Conservation (phyloP, 1,284 basidiomycete species). For the Phellopilus nigrolimitatus region DNA sequence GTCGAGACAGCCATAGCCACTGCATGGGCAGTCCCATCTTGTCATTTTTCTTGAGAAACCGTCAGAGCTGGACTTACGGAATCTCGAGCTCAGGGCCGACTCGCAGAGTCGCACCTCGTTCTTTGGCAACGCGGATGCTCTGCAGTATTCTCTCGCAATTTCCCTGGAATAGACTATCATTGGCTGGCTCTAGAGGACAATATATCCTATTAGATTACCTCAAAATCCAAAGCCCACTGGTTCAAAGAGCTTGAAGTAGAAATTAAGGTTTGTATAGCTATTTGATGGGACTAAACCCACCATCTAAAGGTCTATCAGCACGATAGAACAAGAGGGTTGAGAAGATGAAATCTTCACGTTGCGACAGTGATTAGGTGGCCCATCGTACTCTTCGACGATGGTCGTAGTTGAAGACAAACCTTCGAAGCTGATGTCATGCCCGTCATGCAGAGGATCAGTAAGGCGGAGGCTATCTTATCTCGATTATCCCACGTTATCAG, state of each 20-base stretch:
- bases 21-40: slow-evolving; percentile 33
- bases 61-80: slow-evolving; percentile 51
- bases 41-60: too few species aligned
- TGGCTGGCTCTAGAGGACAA: background rate
- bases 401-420: background rate
- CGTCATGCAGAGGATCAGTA: background rate
- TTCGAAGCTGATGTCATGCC: background rate
- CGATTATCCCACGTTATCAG: background rate
- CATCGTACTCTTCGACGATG: too few species aligned
- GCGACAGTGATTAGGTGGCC: slow-evolving; percentile 80
- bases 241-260: slow-evolving; percentile 72
- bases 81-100: slow-evolving; percentile 99
- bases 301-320: slow-evolving; percentile 32
- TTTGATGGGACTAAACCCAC: slow-evolving; percentile 28
- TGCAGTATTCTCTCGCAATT: slow-evolving; percentile 88
- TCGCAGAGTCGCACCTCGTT: slow-evolving; percentile 83
- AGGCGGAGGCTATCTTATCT: background rate
- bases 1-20: slow-evolving; percentile 92
- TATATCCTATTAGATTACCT: slow-evolving; percentile 41
- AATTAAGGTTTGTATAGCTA: background rate
- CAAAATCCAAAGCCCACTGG: slow-evolving; percentile 95
- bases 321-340: slow-evolving; percentile 19
- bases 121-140: slow-evolving; percentile 87
- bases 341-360: slow-evolving; percentile 43
- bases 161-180: slow-evolving; percentile 55